Evolutionary conservation across 176 grass and related monocot species (phyloP).

Genomic region (Phragmites australis): DNA sequence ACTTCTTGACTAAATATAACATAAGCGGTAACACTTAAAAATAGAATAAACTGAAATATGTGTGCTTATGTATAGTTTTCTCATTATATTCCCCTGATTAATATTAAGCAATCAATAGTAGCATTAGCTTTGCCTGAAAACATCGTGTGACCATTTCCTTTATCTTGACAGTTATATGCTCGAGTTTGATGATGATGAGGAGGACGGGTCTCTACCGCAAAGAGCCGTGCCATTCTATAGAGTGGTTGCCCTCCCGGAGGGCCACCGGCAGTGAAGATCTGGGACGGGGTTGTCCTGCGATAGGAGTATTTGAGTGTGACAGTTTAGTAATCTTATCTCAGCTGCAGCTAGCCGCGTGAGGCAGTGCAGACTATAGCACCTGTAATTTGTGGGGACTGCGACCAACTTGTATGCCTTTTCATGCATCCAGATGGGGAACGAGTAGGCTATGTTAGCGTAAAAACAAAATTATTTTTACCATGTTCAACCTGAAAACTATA

Average conservation of each 20-base stretch:
- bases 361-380: background rate
- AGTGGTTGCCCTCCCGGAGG: constrained; percentile 85
- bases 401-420: background rate
- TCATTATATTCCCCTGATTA: background rate
- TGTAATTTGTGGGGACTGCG: background rate
- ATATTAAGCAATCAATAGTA: background rate
- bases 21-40: background rate
- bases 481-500: no score
- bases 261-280: constrained; percentile 69
- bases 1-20: background rate
- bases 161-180: constrained; percentile 68
- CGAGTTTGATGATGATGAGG: constrained; percentile 94
- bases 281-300: background rate
- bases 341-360: background rate
- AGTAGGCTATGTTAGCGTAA: no score
- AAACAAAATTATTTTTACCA: no score
- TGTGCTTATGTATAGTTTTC: background rate
- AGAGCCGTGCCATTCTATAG: constrained; percentile 82
- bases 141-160: constrained; percentile 10
- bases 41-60: background rate
- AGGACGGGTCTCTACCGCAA: constrained; percentile 84
- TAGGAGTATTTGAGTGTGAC: background rate
- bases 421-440: no score
- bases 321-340: constrained; percentile 8
- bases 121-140: background rate